phyloP scores from a whole-genome alignment of 179 eudicot genomes.

The Silene noctiflora region DNA sequence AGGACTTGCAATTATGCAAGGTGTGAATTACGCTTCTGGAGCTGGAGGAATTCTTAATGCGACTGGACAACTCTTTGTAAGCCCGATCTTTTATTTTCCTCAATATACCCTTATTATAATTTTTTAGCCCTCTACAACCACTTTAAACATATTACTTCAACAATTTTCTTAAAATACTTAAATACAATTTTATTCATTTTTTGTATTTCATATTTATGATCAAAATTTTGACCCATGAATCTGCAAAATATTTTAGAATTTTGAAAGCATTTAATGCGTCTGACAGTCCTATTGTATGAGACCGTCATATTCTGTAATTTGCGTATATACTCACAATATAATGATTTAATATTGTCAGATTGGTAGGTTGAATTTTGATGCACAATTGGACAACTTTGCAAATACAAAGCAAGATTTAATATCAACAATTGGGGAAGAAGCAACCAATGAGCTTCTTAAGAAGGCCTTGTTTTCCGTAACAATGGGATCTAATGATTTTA shows the following conservation, averaged over 20 bases:
- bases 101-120: too few species aligned
- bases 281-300: too few species aligned
- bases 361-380: constrained; percentile 73
- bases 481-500: constrained; percentile 87
- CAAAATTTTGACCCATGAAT: not conserved
- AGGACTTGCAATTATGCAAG: constrained; percentile 47
- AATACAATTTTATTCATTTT: too few species aligned
- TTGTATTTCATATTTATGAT: not conserved
- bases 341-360: constrained; percentile 32
- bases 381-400: constrained; percentile 79
- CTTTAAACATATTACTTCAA: too few species aligned
- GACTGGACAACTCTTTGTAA: constrained; percentile 67
- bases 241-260: not conserved
- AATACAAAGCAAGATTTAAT: constrained; percentile 69
- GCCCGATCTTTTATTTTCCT: constrained; percentile 11
- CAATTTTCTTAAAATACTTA: too few species aligned
- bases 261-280: not conserved
- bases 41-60: constrained; percentile 80
- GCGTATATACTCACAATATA: not conserved
- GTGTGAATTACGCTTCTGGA: constrained; percentile 90
- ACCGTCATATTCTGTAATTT: too few species aligned
- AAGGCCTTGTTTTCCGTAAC: constrained; percentile 63
- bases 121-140: too few species aligned
- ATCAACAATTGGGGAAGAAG: constrained; percentile 46
- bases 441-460: constrained; percentile 39